Evolutionary conservation across 495 filamentous ascomycete genomes (phyloP), one percentile per base, ranked within the genome.

Genomic region (Aspergillus panamensis): DNA sequence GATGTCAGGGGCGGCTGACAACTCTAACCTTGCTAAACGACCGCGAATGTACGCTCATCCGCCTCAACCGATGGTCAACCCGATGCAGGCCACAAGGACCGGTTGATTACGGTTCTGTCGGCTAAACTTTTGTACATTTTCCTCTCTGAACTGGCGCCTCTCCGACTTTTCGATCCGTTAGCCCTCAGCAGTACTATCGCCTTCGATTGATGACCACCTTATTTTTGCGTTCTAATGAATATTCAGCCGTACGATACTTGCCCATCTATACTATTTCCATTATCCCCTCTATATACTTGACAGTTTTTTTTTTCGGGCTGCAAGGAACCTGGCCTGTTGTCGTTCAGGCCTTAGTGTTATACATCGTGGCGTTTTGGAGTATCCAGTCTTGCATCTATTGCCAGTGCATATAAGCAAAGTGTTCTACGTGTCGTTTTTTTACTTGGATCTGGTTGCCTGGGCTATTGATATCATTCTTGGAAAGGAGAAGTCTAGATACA

Each of bases 31-130:
- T 63, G 68, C 75, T 8, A 87, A 87, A 64, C 75, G 86, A 60
- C 85, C 85, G 66, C 82, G 85, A 53, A 80, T 88, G 73, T 88
- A 86, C 63, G 66, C 78, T 7, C 80, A 79, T 47, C 70, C 69
- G 12, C 73, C 72, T 25, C 77, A 73, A 29, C 70, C 72, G 55
- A 78, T 83, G 74, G 72, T 62, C 42, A 67, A 62, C 44, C 56
- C 71, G 13, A 73, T 78, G 48, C 75, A 73, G 62, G 70, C 73
- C 20, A 66, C 73, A 21, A 68, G 72, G 25, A 70, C 73, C 43
- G 68, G 65, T 35, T 76, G 68, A 68, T 8, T 20, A 42, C 33
- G 13, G 19, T 6, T 44, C n/a, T 44, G 4, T 19, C 17, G 19
- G 6, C 42, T 6, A 3, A 3, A 45, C 35, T 9, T 35, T 17